Conservation (phyloP, 116 monocot genomes). For the Thalassia testudinum region DNA sequence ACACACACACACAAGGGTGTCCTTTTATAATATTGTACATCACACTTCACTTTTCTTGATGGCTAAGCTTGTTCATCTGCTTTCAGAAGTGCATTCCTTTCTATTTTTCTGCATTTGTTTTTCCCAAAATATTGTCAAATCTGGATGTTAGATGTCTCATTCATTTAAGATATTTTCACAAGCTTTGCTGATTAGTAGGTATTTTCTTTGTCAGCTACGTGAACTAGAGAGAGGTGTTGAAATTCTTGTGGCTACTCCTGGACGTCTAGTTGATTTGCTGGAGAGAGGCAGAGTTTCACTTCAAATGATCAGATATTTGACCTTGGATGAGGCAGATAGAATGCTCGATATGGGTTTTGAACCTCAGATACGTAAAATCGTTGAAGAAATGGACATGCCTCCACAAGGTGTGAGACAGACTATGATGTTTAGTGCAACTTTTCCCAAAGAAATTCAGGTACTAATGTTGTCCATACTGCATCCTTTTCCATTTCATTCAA, state of each 20-base stretch:
- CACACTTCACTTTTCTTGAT: too few species aligned
- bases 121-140: too few species aligned
- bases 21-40: too few species aligned
- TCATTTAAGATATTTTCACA: too few species aligned
- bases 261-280: slow-evolving; percentile 59
- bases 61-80: too few species aligned
- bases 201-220: slow-evolving; percentile 20
- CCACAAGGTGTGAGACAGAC: slow-evolving; percentile 53
- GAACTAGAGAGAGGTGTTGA: slow-evolving; percentile 72
- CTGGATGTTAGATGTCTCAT: too few species aligned
- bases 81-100: too few species aligned
- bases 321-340: slow-evolving; percentile 77
- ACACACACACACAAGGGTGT: too few species aligned
- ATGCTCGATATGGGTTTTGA: slow-evolving; percentile 92
- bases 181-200: background rate
- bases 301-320: slow-evolving; percentile 60
- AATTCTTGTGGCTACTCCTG: slow-evolving; percentile 77
- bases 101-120: too few species aligned
- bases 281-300: slow-evolving; percentile 67
- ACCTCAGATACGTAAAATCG: slow-evolving; percentile 71
- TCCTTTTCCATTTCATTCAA: too few species aligned
- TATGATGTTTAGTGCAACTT: slow-evolving; percentile 77
- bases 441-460: slow-evolving; percentile 76
- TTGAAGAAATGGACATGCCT: slow-evolving; percentile 80
- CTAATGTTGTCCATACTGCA: too few species aligned